Base-by-base conservation (phyloP, 2,329 filamentous ascomycete genomes). In the Scedosporium aurantiacum region DNA sequence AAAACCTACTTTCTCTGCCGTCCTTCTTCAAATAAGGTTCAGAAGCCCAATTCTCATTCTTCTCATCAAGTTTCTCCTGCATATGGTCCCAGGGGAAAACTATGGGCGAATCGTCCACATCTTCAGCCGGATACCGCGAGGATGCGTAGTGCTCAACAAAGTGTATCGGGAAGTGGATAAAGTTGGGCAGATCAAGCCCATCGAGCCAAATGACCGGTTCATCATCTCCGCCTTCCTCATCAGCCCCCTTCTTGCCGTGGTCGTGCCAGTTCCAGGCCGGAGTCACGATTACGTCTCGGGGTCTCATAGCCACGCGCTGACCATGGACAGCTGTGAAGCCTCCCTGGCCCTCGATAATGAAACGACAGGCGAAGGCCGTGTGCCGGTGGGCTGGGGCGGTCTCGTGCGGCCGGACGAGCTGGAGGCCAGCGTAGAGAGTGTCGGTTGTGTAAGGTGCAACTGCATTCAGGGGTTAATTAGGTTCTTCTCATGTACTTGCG, bases 251-350 rank as follows among this genome's bases (percentile, higher is more conserved):
- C 54, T 83, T 82, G 14, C 80, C 80, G 62, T 83, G 80, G 64
- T 82, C 80, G 62, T 82, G 79, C 74, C 78, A 82, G 66, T 81
- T 78, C 80, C 80, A 82, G 0, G 75, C 78, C 0, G 80, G 81
- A 0, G 80, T 83, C 2, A 83, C 66, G 45, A 83, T 80, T 2
- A 83, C 78, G 65, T 83, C 80, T 18, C 80, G 76, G 0, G 73
- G 70, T 23, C 74, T 66, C 78, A 83, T 82, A 2, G 68, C 64
- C 28, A 83, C 76, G 18, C 76, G 72, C 3, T 68, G 66, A 10
- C 80, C 79, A n/a, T 81, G 75, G 0, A 83, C 77, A 2, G 80
- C 80, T 0, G 81, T 83, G 65, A 82, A 83, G 3, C 80, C 79
- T 2, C 76, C 77, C 5, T 74, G 67, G 3, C 80, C 80, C 66